Percentiles rank a stretch among this genome's conserved stretches.
These are phyloP conservation scores for Quillaja saponaria DNA, from an alignment of 306 rosid genomes.

Conservation along the genomic window DNA sequence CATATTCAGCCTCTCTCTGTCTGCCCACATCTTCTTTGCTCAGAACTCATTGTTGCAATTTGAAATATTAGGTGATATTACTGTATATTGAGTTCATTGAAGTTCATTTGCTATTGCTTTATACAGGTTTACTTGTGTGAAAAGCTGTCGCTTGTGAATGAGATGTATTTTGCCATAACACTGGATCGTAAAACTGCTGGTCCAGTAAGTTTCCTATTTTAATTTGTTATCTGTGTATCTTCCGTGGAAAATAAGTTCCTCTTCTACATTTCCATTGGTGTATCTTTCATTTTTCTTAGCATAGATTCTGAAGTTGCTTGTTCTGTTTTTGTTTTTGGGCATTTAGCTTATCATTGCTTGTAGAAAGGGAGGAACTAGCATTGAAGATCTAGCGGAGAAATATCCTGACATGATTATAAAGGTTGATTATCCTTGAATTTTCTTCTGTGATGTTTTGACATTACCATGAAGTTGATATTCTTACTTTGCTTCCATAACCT, in stretches of 20 bases:
- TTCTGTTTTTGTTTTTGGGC: background rate
- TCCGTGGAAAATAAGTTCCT: conserved; percentile 11
- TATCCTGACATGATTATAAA: conserved; percentile 87
- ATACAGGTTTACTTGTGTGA: conserved; percentile 82
- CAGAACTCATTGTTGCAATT: too few species aligned
- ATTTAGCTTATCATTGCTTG: conserved; percentile 90
- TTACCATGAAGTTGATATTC: conserved; percentile 1
- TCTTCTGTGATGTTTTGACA: conserved; percentile 24
- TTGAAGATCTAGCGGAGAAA: conserved; percentile 98
- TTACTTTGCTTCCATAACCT: conserved; percentile 27
- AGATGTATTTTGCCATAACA: conserved; percentile 98
- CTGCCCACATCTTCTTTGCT: too few species aligned
- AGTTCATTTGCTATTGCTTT: conserved; percentile 28
- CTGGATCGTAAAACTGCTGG: conserved; percentile 90
- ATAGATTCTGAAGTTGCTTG: conserved; percentile 4
- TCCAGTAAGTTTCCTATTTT: conserved; percentile 68
- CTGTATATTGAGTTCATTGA: conserved; percentile 9
- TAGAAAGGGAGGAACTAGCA: conserved; percentile 97
- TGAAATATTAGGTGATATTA: background rate
- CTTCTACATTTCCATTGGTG: conserved; percentile 6
- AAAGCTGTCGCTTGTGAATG: conserved; percentile 86
- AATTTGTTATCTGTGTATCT: conserved; percentile 10
- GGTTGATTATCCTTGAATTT: conserved; percentile 49
- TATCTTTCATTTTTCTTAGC: background rate
- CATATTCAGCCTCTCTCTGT: too few species aligned